phyloP scores from a whole-genome alignment of 495 filamentous ascomycete genomes.

The Penicillium alfredii region DNA sequence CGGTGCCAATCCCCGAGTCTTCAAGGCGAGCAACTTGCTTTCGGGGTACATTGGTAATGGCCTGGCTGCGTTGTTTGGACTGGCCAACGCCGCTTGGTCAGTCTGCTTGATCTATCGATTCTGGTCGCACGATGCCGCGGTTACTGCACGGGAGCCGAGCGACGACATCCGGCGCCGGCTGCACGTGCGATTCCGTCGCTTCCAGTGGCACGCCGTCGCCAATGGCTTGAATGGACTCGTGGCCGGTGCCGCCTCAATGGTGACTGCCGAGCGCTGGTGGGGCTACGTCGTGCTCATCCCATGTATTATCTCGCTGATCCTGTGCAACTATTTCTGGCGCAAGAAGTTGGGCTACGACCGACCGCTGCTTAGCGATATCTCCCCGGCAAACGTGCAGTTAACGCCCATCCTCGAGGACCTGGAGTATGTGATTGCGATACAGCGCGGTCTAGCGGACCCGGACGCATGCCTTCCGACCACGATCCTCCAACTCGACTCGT shows the following conservation, averaged over 20 bases:
- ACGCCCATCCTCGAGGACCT: slow-evolving; percentile 25
- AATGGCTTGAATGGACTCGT: slow-evolving; percentile 41
- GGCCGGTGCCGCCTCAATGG: slow-evolving; percentile 45
- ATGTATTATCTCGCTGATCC: slow-evolving; percentile 38
- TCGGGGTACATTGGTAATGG: slow-evolving; percentile 47
- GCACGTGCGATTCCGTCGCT: slow-evolving; percentile 26
- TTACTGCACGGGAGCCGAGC: slow-evolving; percentile 7
- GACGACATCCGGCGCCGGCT: slow-evolving; percentile 23
- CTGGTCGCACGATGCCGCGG: slow-evolving; percentile 22
- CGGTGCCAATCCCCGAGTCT: slow-evolving; percentile 37
- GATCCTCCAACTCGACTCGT: slow-evolving; percentile 15
- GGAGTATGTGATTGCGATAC: slow-evolving; percentile 24
- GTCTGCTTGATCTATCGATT: slow-evolving; percentile 33
- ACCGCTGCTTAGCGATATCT: slow-evolving; percentile 18
- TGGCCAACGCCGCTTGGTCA: slow-evolving; percentile 43
- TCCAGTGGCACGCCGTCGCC: slow-evolving; percentile 37
- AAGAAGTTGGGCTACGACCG: slow-evolving; percentile 42
- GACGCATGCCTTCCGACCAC: slow-evolving; percentile 8
- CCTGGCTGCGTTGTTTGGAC: slow-evolving; percentile 37
- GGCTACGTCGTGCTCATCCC: slow-evolving; percentile 46
- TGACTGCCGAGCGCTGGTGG: slow-evolving; percentile 45
- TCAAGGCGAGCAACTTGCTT: slow-evolving; percentile 40
- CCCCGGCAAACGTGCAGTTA: slow-evolving; percentile 11
- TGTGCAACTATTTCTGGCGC: slow-evolving; percentile 44
- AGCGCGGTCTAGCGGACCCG: slow-evolving; percentile 12